Conservation (phyloP, 345 rosid genomes). For the Ceriops tagal region DNA sequence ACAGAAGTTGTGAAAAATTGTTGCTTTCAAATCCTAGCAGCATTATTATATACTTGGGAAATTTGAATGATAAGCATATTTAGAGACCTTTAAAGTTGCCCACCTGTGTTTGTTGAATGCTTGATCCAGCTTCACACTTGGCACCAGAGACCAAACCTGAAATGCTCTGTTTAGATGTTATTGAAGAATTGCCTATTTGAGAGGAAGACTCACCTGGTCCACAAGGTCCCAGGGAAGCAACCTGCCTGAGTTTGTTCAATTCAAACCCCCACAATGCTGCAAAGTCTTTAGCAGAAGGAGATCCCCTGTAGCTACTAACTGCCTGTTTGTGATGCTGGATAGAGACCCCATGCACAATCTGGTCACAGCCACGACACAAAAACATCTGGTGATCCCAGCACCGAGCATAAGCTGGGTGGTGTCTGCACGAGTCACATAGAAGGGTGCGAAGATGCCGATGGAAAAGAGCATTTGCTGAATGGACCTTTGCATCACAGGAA, state of each 20-base stretch:
- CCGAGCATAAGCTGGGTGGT: conserved; percentile 41
- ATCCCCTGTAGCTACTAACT: conserved; percentile 58
- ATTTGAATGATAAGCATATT: background rate
- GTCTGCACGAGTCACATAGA: conserved; percentile 59
- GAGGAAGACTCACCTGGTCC: conserved; percentile 11
- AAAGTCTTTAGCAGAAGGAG: conserved; percentile 73
- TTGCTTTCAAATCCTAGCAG: too few relatives aligned
- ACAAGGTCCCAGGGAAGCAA: conserved; percentile 17
- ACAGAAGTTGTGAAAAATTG: too few relatives aligned
- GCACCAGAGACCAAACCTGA: conserved; percentile 21
- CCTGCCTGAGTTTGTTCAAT: conserved; percentile 31
- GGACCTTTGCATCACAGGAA: conserved; percentile 79
- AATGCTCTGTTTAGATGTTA: conserved; percentile 16
- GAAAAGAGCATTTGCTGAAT: conserved; percentile 84
- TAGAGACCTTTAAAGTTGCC: conserved; percentile 3
- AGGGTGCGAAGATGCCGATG: conserved; percentile 69
- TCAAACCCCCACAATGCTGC: conserved; percentile 60
- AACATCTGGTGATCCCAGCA: conserved; percentile 67
- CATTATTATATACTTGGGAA: too few relatives aligned
- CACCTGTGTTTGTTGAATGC: conserved; percentile 35
- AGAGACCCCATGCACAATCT: conserved; percentile 39
- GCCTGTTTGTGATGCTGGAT: conserved; percentile 47
- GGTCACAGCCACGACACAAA: conserved; percentile 59
- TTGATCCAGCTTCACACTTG: conserved; percentile 25
- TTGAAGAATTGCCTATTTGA: conserved; percentile 19